phyloP scores from a whole-genome alignment of 2,329 filamentous ascomycete species.

The Monilinia fructigena region DNA sequence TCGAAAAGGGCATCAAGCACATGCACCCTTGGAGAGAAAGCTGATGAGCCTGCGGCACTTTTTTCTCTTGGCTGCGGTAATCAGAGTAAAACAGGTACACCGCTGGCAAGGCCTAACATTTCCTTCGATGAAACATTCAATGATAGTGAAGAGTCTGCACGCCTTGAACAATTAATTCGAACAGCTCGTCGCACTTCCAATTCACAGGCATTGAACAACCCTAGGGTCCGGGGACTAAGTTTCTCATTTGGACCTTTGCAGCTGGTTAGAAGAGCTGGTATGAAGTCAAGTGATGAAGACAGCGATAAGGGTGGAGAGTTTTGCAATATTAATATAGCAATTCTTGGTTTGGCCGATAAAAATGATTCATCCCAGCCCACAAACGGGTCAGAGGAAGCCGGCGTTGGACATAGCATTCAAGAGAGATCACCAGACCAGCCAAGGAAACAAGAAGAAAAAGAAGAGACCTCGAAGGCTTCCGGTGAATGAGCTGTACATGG shows the following conservation, averaged over 20 bases:
- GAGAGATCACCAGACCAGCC: background rate
- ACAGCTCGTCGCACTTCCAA: background rate
- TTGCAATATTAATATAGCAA: background rate
- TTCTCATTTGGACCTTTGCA: background rate
- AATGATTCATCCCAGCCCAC: background rate
- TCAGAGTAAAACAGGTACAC: background rate
- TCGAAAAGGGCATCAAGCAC: background rate
- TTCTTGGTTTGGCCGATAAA: constrained; percentile 1
- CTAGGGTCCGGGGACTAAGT: background rate
- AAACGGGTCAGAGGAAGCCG: background rate
- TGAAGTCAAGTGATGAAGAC: background rate
- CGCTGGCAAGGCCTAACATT: background rate
- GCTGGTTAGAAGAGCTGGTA: background rate
- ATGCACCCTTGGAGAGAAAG: background rate
- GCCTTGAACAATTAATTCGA: constrained; percentile 6
- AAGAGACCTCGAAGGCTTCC: constrained; percentile 29
- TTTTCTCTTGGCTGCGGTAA: background rate
- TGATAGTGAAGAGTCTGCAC: constrained; percentile 4
- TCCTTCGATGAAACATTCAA: background rate
- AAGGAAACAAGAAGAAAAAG: constrained; percentile 13
- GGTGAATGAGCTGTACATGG: constrained; percentile 29
- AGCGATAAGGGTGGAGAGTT: constrained; percentile 1
- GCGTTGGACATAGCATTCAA: background rate
- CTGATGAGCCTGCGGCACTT: no score
- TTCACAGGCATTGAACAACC: background rate